Evolutionary conservation across 768 basidiomycete genomes (phyloP).

Genomic region (Suillus weaverae): DNA sequence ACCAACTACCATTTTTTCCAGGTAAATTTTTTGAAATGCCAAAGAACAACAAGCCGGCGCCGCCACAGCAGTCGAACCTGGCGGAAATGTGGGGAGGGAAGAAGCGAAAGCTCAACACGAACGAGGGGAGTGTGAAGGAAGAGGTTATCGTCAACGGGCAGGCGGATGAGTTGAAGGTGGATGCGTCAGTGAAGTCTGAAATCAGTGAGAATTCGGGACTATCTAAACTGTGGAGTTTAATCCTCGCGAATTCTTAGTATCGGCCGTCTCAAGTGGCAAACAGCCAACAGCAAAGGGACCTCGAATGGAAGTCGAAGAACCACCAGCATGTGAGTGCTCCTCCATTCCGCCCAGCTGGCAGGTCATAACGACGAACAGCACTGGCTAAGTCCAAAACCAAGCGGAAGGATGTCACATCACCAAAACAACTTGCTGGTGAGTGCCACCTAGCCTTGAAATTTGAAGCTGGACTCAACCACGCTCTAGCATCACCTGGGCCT

Average conservation of each 20-base stretch:
- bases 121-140: slow-evolving; percentile 25
- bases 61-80: slow-evolving; percentile 78
- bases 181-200: neutral
- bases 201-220: neutral
- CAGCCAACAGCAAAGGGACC: neutral
- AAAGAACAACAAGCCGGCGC: slow-evolving; percentile 57
- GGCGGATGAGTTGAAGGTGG: neutral
- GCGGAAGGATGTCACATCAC: slow-evolving; percentile 34
- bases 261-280: neutral
- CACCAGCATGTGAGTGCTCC: neutral
- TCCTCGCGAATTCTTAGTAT: neutral
- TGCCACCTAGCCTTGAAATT: slow-evolving; percentile 12
- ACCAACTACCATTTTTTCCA: slow-evolving; percentile 25
- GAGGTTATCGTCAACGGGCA: slow-evolving; percentile 13
- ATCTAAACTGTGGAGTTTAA: neutral
- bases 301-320: neutral
- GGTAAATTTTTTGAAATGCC: slow-evolving; percentile 82
- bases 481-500: slow-evolving; percentile 23
- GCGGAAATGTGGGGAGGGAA: slow-evolving; percentile 71
- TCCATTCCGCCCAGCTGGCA: neutral
- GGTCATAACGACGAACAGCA: slow-evolving; percentile 10
- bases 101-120: slow-evolving; percentile 37
- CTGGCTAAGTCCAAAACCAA: slow-evolving; percentile 40
- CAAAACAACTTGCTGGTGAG: slow-evolving; percentile 22
- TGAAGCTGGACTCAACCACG: slow-evolving; percentile 1